A percentile compares a stretch with the other conserved stretches of the same genome.
phyloP scores from a whole-genome alignment of 768 basidiomycete genomes.

The Sarcomyxa edulis region DNA sequence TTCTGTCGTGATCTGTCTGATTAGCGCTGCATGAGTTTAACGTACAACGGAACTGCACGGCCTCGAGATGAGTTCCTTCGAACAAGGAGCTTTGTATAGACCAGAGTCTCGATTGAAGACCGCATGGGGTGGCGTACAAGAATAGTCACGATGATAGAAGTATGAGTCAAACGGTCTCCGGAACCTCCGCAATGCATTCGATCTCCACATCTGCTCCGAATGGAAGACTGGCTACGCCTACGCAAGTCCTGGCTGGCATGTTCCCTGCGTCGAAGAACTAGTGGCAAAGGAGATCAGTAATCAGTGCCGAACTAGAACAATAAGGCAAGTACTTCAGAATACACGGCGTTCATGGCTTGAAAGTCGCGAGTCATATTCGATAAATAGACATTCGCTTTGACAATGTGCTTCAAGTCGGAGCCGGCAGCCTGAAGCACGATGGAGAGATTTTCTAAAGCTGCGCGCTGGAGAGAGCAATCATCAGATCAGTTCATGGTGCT shows the following conservation, averaged over 20 bases:
- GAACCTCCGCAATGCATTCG: constrained; percentile 49
- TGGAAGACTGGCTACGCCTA: constrained; percentile 51
- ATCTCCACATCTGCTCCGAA: constrained; percentile 54
- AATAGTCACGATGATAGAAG: too few species aligned
- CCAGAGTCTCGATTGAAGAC: too few species aligned
- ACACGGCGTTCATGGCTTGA: constrained; percentile 32
- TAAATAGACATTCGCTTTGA: constrained; percentile 38
- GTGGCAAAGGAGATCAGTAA: too few species aligned
- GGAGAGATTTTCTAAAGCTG: constrained; percentile 32
- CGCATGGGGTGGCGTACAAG: too few species aligned
- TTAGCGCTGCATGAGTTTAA: too few species aligned
- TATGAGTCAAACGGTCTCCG: too few species aligned
- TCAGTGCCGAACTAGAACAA: background rate
- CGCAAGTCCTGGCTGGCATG: constrained; percentile 53
- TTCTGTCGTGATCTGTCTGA: too few species aligned
- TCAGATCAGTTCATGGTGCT: background rate
- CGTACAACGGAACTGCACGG: too few species aligned
- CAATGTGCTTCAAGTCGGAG: constrained; percentile 33
- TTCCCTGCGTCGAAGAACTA: constrained; percentile 43
- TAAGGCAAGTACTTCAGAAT: constrained; percentile 22
- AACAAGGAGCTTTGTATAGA: too few species aligned
- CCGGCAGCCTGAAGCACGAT: constrained; percentile 36
- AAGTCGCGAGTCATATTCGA: constrained; percentile 32
- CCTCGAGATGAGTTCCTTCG: too few species aligned
- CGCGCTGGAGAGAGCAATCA: constrained; percentile 20